phyloP scores from a whole-genome alignment of 2,329 filamentous ascomycete species.

The Fusarium keratoplasticum region DNA sequence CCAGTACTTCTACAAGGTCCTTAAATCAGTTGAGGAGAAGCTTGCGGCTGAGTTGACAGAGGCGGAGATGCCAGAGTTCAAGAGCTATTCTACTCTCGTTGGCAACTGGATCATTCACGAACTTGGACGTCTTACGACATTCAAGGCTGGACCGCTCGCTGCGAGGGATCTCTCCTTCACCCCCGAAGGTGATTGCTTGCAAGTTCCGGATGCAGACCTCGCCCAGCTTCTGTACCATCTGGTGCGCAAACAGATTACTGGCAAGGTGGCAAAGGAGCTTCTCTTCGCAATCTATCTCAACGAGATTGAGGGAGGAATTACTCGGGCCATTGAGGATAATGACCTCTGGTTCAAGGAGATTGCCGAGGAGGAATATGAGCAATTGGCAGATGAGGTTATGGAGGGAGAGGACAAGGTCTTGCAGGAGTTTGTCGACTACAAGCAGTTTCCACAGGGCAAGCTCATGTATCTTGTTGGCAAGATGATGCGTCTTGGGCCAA shows the following conservation, averaged over 20 bases:
- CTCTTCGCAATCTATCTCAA: slow-evolving; percentile 64
- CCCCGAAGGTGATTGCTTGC: slow-evolving; percentile 58
- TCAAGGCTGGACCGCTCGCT: slow-evolving; percentile 53
- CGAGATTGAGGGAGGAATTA: slow-evolving; percentile 57
- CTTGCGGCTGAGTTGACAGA: slow-evolving; percentile 37
- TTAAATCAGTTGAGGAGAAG: slow-evolving; percentile 58
- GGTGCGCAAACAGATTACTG: slow-evolving; percentile 62
- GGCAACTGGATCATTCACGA: slow-evolving; percentile 81
- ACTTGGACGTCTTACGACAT: slow-evolving; percentile 74
- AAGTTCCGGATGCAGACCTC: slow-evolving; percentile 60
- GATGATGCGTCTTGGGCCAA: slow-evolving; percentile 66
- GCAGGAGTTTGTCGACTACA: slow-evolving; percentile 57
- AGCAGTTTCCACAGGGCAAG: slow-evolving; percentile 66
- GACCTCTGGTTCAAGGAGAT: slow-evolving; percentile 68
- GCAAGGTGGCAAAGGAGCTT: slow-evolving; percentile 69
- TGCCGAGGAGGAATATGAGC: slow-evolving; percentile 58
- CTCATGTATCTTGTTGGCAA: slow-evolving; percentile 71
- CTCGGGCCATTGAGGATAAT: slow-evolving; percentile 57
- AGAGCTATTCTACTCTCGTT: slow-evolving; percentile 59
- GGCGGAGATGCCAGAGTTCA: slow-evolving; percentile 42
- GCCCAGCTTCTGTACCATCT: slow-evolving; percentile 64
- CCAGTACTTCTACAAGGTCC: slow-evolving; percentile 82
- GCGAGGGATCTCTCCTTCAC: slow-evolving; percentile 54
- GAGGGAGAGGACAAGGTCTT: slow-evolving; percentile 61
- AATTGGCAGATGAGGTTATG: slow-evolving; percentile 58